These are phyloP conservation scores for Helenozyma rhizophorensis DNA, from an alignment of 805 yeast species.

Conservation along the genomic window DNA sequence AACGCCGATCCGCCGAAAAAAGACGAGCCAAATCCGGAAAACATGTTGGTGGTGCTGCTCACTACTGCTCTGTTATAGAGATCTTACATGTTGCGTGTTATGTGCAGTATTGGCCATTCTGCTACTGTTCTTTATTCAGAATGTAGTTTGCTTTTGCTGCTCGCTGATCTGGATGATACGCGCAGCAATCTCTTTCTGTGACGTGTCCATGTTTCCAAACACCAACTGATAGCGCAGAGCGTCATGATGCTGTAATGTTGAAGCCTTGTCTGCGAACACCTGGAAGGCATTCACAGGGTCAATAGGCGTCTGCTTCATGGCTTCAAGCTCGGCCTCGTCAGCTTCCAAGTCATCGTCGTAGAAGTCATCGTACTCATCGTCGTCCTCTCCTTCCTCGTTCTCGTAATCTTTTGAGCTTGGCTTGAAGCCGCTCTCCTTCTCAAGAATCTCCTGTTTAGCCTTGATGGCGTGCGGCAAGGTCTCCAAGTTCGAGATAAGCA, in stretches of 20 bases:
- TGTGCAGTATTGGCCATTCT: too few relatives aligned
- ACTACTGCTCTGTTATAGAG: too few relatives aligned
- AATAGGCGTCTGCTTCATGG: conserved; percentile 72
- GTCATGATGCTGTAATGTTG: conserved; percentile 46
- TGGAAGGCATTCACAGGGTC: conserved; percentile 72
- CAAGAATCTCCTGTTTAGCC: conserved; percentile 41
- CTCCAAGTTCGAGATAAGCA: conserved; percentile 39
- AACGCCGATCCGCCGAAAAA: conserved; percentile 33
- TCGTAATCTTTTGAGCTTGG: conserved; percentile 19
- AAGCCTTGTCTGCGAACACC: conserved; percentile 55
- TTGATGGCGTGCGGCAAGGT: conserved; percentile 47
- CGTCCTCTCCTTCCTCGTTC: conserved; percentile 25
- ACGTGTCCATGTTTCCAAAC: conserved; percentile 36
- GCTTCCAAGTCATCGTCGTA: conserved; percentile 38
- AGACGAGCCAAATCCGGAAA: conserved; percentile 39
- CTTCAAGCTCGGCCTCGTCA: conserved; percentile 77
- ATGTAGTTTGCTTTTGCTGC: conserved; percentile 9
- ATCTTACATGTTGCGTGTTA: neutral
- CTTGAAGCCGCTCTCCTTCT: conserved; percentile 33
- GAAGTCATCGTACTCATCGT: conserved; percentile 23
- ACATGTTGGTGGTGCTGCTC: too few relatives aligned
- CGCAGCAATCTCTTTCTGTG: conserved; percentile 28
- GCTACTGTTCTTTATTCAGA: too few relatives aligned
- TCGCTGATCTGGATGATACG: conserved; percentile 23
- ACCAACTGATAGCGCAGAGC: conserved; percentile 45